These are phyloP conservation scores for Gloeostereum incarnatum DNA, from an alignment of 768 basidiomycete species.

Conservation along the genomic window DNA sequence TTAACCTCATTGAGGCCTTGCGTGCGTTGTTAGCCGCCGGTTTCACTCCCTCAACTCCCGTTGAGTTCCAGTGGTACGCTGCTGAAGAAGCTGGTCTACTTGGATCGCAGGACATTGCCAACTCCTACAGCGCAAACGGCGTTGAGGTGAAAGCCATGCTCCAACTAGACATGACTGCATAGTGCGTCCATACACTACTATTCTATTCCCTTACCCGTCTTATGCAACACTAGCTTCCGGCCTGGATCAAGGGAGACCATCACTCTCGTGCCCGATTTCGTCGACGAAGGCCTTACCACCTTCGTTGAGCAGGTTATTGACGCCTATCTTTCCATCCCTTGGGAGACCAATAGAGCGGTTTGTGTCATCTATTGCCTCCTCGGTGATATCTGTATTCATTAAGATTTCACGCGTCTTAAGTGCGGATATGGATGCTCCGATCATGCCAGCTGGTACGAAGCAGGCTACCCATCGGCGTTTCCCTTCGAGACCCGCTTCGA, in stretches of 20 bases:
- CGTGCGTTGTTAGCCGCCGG: slow-evolving; percentile 26
- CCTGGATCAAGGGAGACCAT: slow-evolving; percentile 32
- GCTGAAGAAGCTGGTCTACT: slow-evolving; percentile 35
- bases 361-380: no score
- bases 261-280: slow-evolving; percentile 29
- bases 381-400: no score
- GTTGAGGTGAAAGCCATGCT: slow-evolving; percentile 40
- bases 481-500: no score
- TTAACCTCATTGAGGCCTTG: slow-evolving; percentile 33
- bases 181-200: slow-evolving; percentile 14
- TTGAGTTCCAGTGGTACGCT: slow-evolving; percentile 41
- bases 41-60: slow-evolving; percentile 27
- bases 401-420: no score
- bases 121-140: slow-evolving; percentile 33
- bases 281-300: no score
- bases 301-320: no score
- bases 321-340: no score
- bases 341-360: no score
- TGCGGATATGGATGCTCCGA: no score
- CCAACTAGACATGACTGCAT: slow-evolving; percentile 31
- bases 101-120: slow-evolving; percentile 46
- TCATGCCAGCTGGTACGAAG: no score
- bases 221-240: slow-evolving; percentile 28
- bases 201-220: neutral
- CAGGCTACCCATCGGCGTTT: no score